phyloP scores from a whole-genome alignment of 1,284 basidiomycete genomes.

The Tilletiopsis washingtonensis region DNA sequence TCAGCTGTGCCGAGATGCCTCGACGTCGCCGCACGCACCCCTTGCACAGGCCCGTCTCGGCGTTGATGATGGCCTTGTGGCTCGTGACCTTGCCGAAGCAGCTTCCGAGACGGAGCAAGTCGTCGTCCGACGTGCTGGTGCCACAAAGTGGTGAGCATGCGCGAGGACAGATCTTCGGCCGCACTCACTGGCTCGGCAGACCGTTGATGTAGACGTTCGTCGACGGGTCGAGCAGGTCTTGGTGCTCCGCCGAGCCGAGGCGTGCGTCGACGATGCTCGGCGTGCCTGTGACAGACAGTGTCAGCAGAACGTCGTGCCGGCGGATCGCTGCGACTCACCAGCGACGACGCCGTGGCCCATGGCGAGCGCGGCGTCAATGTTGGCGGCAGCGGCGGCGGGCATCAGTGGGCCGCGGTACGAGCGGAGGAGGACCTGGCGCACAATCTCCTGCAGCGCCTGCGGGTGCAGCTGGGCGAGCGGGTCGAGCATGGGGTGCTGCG shows the following conservation, averaged over 20 bases:
- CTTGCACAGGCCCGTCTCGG: constrained; percentile 35
- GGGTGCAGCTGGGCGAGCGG: too few species aligned
- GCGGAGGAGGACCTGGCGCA: background rate
- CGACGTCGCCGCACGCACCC: constrained; percentile 23
- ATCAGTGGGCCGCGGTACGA: background rate
- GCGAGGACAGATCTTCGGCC: background rate
- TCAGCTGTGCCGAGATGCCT: background rate
- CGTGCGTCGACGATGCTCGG: background rate
- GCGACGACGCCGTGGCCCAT: background rate
- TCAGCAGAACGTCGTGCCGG: background rate
- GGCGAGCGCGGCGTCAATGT: background rate
- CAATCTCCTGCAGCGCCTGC: background rate
- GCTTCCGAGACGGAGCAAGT: constrained; percentile 23
- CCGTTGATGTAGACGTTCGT: constrained; percentile 37
- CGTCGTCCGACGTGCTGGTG: constrained; percentile 26
- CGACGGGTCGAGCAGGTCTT: constrained; percentile 4
- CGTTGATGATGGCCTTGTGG: constrained; percentile 40
- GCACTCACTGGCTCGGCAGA: constrained; percentile 25
- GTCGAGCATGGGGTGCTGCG: too few species aligned
- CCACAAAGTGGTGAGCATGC: background rate
- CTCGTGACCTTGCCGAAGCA: constrained; percentile 34
- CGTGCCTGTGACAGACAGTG: background rate
- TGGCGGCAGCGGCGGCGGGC: background rate
- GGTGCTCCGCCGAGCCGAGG: background rate
- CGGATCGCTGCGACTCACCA: background rate